Conservation (phyloP, 345 rosid genomes). For the Aegle marmelos region DNA sequence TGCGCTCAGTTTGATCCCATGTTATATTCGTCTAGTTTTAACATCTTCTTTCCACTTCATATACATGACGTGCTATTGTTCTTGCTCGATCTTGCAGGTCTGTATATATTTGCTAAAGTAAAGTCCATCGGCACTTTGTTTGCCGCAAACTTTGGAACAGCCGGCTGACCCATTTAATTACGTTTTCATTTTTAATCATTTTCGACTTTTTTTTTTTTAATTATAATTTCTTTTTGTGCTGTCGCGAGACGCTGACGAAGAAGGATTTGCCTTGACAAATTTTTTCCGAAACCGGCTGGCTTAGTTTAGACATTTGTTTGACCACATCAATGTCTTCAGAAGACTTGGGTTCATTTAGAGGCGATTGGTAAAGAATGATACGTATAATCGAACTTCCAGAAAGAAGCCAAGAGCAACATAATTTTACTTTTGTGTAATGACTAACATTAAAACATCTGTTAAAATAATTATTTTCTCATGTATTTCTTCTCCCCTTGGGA, state of each 20-base stretch:
- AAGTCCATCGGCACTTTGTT: neutral
- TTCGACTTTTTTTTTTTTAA: too few relatives aligned
- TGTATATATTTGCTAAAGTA: neutral
- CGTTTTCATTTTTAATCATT: neutral
- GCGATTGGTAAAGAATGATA: neutral
- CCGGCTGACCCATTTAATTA: neutral
- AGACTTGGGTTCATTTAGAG: neutral
- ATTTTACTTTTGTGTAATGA: too few relatives aligned
- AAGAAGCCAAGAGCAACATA: neutral
- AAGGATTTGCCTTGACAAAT: neutral
- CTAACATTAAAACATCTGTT: too few relatives aligned
- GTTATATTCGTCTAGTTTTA: neutral
- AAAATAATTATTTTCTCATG: too few relatives aligned
- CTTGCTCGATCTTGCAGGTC: slow-evolving; percentile 2
- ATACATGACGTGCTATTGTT: neutral
- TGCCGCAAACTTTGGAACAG: neutral
- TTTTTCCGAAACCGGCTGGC: neutral
- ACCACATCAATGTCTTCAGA: neutral
- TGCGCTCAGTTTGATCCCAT: neutral
- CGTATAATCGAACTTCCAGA: neutral
- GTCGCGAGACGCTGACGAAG: neutral
- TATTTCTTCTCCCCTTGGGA: too few relatives aligned
- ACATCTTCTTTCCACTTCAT: neutral
- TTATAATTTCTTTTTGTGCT: neutral
- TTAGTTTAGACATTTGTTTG: neutral